Evolutionary conservation across 768 basidiomycete species (phyloP).

Genomic region (Kwoniella heveanensis): DNA sequence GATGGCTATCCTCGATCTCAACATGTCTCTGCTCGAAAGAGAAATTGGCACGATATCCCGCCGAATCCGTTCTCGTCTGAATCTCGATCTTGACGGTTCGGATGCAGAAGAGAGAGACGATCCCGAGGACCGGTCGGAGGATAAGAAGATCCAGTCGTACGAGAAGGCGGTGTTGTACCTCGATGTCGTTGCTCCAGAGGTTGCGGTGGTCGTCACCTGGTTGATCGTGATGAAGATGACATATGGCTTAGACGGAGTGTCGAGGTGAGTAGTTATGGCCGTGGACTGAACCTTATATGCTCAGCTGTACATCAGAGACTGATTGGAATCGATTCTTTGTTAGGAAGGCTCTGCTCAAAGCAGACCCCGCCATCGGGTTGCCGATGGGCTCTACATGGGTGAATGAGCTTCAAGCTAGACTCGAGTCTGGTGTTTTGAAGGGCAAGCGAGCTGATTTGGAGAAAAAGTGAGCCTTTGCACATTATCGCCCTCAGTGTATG

Average conservation of each 20-base stretch:
- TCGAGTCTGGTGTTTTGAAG: constrained; percentile 18
- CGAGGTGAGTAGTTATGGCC: constrained; percentile 64
- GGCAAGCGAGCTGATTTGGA: constrained; percentile 7
- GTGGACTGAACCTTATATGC: background rate
- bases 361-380: constrained; percentile 68
- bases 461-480: constrained; percentile 26
- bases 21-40: constrained; percentile 31
- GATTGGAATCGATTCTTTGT: background rate
- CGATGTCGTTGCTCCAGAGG: constrained; percentile 64
- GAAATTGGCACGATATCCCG: constrained; percentile 66
- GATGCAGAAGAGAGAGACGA: background rate
- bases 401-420: constrained; percentile 48
- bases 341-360: constrained; percentile 28
- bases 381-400: constrained; percentile 59
- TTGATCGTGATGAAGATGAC: constrained; percentile 78
- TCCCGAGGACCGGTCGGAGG: background rate
- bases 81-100: background rate
- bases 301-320: background rate
- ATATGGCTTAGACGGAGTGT: constrained; percentile 75
- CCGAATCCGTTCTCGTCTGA: constrained; percentile 45
- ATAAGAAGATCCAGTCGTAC: constrained; percentile 64
- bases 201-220: constrained; percentile 63
- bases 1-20: constrained; percentile 34
- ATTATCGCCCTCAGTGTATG: background rate
- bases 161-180: constrained; percentile 65